Base-by-base conservation (phyloP, 305 asterid genomes). In the Striga hermonthica region DNA sequence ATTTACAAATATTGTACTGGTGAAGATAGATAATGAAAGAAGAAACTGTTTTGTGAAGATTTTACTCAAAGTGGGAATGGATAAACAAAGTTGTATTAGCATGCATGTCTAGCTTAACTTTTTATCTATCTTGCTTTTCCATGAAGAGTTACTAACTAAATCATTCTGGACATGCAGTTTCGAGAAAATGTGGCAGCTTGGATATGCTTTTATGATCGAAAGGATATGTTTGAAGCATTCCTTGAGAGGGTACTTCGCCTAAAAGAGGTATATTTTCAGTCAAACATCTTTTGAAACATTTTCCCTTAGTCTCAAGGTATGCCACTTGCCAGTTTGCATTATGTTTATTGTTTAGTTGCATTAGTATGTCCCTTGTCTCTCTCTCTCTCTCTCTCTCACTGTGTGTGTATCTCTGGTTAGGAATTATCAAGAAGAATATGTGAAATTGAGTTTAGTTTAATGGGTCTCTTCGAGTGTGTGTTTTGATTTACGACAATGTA, bases 171-270 rank as follows among this genome's bases (percentile, higher is more conserved):
- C 71, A 22, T 22, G 31, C 31, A 22, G 31, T 22, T 22, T 22
- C 31, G 31, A 22, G 98, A 92, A 83, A 92, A 90, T 68, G 96
- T 92, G 76, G 91, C 96, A 70, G 97, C 96, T 44, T 92, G 98
- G 98, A 80, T 80, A 66, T 89, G 97, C 83, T 92, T 92, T 78
- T 80, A 90, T 75, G 79, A 87, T 63, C 75, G 78, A 63, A 86
- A 82, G 75, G 97, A 90, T 69, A 75, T 73, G 86, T 90, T 92
- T 80, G 81, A 79, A 83, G 83, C 91, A 75, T 92, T 92, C 75
- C 87, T 90, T 67, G 98, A 90, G 72, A 87, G 90, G 79, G 95
- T 92, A 69, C 89, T 92, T 77, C 71, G 84, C 75, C 78, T 90
- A 63, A 92, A 86, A 73, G 97, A 92, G 98, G 98, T 92, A 82